A percentile compares a stretch with the other conserved stretches of the same genome.
phyloP scores from a whole-genome alignment of 192 early-diverging fungal species.

The Dissophora globulifera region DNA sequence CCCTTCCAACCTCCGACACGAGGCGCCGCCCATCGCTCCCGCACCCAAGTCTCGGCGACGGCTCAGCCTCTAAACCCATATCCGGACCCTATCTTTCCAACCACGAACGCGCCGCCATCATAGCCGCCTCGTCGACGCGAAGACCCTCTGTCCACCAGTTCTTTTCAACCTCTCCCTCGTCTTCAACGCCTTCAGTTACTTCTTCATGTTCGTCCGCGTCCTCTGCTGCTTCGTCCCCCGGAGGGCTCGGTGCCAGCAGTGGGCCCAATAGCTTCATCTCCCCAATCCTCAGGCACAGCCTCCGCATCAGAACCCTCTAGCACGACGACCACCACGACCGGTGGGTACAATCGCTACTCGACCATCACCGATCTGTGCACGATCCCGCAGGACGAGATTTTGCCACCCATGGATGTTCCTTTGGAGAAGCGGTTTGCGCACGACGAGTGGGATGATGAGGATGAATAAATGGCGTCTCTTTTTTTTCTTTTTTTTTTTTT shows the following conservation, averaged over 20 bases:
- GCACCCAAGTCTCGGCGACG: neutral
- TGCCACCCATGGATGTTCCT: conserved; percentile 25
- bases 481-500: neutral
- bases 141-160: conserved; percentile 9
- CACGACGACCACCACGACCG: neutral
- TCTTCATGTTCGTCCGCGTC: neutral
- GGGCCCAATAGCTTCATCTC: no score
- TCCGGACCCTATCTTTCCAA: conserved; percentile 2
- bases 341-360: conserved; percentile 7
- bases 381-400: conserved; percentile 28
- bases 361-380: conserved; percentile 36
- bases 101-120: conserved; percentile 5
- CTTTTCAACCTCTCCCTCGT: neutral
- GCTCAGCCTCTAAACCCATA: neutral
- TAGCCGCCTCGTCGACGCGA: conserved; percentile 10
- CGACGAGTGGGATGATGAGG: conserved; percentile 44
- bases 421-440: conserved; percentile 24
- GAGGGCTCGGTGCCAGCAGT: no score
- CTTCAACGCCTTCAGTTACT: neutral
- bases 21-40: conserved; percentile 6
- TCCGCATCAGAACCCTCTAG: neutral
- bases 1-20: neutral
- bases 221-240: neutral
- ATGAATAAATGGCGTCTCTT: neutral
- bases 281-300: neutral